Conservation (phyloP, 2,329 filamentous ascomycete species). For the Colletotrichum melonis region DNA sequence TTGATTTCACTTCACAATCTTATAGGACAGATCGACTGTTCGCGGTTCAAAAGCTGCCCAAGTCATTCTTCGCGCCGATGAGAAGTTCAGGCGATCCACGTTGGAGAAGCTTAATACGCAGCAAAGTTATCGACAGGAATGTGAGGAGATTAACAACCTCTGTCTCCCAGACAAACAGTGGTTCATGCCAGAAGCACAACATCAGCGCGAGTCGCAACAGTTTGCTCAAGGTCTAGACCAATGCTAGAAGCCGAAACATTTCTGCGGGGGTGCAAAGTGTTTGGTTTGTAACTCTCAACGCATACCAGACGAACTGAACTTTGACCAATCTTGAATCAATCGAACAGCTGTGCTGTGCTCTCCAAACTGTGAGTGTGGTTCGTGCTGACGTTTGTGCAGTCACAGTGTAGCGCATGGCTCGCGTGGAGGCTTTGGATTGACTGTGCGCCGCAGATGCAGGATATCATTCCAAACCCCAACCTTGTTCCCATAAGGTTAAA, state of each 20-base stretch:
- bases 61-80: background rate
- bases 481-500: background rate
- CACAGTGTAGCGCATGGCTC: background rate
- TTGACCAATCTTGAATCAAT: background rate
- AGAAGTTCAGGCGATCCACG: background rate
- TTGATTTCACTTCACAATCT: background rate
- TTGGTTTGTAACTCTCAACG: background rate
- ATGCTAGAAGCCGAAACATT: background rate
- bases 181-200: conserved; percentile 4
- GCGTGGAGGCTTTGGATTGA: background rate
- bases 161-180: background rate
- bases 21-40: background rate
- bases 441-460: background rate
- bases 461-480: background rate
- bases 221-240: background rate
- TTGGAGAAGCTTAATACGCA: background rate
- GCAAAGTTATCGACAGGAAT: background rate
- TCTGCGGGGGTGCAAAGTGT: background rate
- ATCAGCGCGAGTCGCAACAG: background rate
- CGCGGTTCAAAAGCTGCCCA: background rate
- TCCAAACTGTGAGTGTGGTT: background rate
- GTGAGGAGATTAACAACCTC: background rate
- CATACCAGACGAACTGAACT: conserved; percentile 10
- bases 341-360: background rate
- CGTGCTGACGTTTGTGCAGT: background rate